Evolutionary conservation across 2,329 filamentous ascomycete genomes (phyloP).

Genomic region (Chlorencoelia australis): DNA sequence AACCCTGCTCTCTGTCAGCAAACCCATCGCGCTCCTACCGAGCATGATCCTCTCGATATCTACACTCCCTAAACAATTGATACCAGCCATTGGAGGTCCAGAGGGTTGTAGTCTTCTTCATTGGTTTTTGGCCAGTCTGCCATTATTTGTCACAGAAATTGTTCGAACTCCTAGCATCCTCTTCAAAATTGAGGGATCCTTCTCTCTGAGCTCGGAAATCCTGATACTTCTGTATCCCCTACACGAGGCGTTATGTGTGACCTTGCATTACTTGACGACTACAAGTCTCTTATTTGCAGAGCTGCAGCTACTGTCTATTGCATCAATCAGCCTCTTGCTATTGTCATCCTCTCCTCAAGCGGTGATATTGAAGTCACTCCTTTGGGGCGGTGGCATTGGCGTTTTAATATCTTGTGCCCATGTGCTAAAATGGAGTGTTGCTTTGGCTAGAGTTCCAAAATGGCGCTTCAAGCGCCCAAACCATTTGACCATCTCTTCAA

Average conservation of each 20-base stretch:
- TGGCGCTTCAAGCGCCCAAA: conserved; percentile 68
- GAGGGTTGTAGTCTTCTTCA: conserved; percentile 58
- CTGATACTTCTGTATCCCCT: conserved; percentile 63
- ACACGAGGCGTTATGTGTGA: conserved; percentile 65
- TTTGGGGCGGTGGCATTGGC: conserved; percentile 75
- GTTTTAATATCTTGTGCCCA: conserved; percentile 64
- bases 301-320: conserved; percentile 74
- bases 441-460: conserved; percentile 76
- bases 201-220: conserved; percentile 21
- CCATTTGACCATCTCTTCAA: conserved; percentile 5
- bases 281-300: conserved; percentile 83
- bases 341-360: conserved; percentile 74
- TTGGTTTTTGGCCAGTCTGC: conserved; percentile 67
- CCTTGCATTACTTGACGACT: conserved; percentile 72
- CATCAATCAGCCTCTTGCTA: conserved; percentile 71
- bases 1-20: conserved; percentile 57
- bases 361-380: conserved; percentile 71
- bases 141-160: conserved; percentile 34
- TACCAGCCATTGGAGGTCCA: conserved; percentile 49
- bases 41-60: conserved; percentile 76
- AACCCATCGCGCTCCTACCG: conserved; percentile 54
- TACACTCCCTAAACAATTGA: conserved; percentile 61
- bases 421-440: conserved; percentile 73
- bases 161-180: background rate
- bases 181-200: background rate